Conservation (phyloP, 495 filamentous ascomycete species). For the Daldinia childiae region DNA sequence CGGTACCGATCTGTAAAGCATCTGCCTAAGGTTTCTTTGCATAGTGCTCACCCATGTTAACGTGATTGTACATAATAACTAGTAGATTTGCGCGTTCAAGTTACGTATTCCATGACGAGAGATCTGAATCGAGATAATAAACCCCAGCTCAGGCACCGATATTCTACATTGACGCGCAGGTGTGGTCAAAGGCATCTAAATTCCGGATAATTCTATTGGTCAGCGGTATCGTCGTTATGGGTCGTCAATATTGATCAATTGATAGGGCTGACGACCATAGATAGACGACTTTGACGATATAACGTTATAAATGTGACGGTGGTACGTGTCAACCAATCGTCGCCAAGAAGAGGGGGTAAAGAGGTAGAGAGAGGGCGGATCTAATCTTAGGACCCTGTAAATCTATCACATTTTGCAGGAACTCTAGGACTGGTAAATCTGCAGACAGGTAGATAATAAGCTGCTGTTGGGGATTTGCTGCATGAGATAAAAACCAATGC, state of each 20-base stretch:
- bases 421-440: slow-evolving; percentile 1
- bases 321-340: slow-evolving; percentile 36
- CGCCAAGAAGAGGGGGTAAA: slow-evolving; percentile 9
- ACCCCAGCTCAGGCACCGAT: slow-evolving; percentile 39
- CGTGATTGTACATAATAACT: neutral
- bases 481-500: slow-evolving; percentile 20
- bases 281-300: slow-evolving; percentile 3
- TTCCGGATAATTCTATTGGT: slow-evolving; percentile 30
- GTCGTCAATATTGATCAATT: slow-evolving; percentile 20
- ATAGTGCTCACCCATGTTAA: neutral
- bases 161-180: slow-evolving; percentile 37
- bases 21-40: too few species aligned
- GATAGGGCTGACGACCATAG: slow-evolving; percentile 41
- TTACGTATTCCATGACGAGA: slow-evolving; percentile 38
- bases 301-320: slow-evolving; percentile 3
- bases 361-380: neutral
- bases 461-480: slow-evolving; percentile 11
- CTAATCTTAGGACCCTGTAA: neutral
- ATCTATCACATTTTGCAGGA: neutral
- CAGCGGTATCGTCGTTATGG: slow-evolving; percentile 12
- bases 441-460: neutral
- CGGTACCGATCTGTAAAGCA: neutral
- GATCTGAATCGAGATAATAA: slow-evolving; percentile 14
- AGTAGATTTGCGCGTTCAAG: slow-evolving; percentile 27
- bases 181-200: slow-evolving; percentile 32